Percentiles rank a stretch among this genome's conserved stretches.
These are phyloP conservation scores for Botrytis elliptica DNA, from an alignment of 2,329 filamentous ascomycete species.

Conservation along the genomic window DNA sequence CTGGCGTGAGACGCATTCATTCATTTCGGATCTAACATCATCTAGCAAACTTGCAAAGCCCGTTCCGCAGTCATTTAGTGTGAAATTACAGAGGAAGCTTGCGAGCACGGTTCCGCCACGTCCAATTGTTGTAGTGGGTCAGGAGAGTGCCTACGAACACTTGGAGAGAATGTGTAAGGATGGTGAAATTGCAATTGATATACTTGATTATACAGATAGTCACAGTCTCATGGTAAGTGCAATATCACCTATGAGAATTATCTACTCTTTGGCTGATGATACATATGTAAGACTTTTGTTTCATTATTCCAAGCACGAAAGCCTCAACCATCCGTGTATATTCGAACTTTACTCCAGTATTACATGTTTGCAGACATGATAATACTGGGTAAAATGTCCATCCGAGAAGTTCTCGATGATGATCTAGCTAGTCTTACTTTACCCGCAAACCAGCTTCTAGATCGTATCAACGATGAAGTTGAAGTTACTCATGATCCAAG, in stretches of 20 bases:
- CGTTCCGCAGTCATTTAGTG: conserved; percentile 79
- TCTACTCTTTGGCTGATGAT: neutral
- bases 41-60: conserved; percentile 62
- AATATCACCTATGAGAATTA: neutral
- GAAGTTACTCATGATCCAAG: conserved; percentile 73
- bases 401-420: conserved; percentile 74
- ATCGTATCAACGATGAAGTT: conserved; percentile 71
- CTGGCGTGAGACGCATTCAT: conserved; percentile 42
- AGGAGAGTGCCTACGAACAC: conserved; percentile 68
- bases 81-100: conserved; percentile 84
- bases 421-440: conserved; percentile 78
- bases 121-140: conserved; percentile 76
- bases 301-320: conserved; percentile 73
- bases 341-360: conserved; percentile 75
- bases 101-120: conserved; percentile 92
- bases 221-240: conserved; percentile 63
- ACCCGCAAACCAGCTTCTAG: conserved; percentile 67
- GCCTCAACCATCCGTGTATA: conserved; percentile 79
- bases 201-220: conserved; percentile 66
- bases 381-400: conserved; percentile 64
- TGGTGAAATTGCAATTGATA: conserved; percentile 64
- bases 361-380: conserved; percentile 72
- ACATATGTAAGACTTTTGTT: conserved; percentile 61
- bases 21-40: conserved; percentile 55
- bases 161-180: conserved; percentile 71